Evolutionary conservation across 208 protist species (phyloP).

Genomic region (Willaertia magna): DNA sequence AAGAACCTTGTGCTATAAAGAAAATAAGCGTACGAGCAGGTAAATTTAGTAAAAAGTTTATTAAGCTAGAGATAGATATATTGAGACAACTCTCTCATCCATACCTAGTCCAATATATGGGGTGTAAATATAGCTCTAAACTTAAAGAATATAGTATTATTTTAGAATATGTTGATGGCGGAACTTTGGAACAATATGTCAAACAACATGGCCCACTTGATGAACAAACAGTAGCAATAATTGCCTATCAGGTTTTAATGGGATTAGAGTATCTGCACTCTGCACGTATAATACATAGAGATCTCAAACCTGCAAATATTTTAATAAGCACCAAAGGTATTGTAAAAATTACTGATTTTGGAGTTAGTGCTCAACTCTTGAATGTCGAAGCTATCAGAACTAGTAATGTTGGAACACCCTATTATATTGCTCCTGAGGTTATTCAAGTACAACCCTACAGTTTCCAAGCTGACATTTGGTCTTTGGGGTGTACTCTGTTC

Average conservation of each 20-base stretch:
- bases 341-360: slow-evolving; percentile 18
- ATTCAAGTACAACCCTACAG: background rate
- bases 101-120: background rate
- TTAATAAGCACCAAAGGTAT: background rate
- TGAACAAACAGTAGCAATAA: background rate
- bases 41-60: background rate
- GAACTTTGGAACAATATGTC: background rate
- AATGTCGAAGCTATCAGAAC: slow-evolving; percentile 2
- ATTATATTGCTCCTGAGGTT: slow-evolving; percentile 2
- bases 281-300: slow-evolving; percentile 8
- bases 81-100: background rate
- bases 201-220: background rate
- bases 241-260: background rate
- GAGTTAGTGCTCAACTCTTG: background rate
- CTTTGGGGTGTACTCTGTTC: background rate
- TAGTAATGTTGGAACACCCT: background rate
- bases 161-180: background rate
- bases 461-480: background rate
- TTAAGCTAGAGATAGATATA: slow-evolving; percentile 4
- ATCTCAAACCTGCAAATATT: slow-evolving; percentile 11
- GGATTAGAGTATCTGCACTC: slow-evolving; percentile 8
- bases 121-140: background rate
- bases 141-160: slow-evolving; percentile 5
- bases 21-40: background rate
- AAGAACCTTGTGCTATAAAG: background rate